phyloP scores from a whole-genome alignment of 306 rosid species.

The Castanopsis chinensis region DNA sequence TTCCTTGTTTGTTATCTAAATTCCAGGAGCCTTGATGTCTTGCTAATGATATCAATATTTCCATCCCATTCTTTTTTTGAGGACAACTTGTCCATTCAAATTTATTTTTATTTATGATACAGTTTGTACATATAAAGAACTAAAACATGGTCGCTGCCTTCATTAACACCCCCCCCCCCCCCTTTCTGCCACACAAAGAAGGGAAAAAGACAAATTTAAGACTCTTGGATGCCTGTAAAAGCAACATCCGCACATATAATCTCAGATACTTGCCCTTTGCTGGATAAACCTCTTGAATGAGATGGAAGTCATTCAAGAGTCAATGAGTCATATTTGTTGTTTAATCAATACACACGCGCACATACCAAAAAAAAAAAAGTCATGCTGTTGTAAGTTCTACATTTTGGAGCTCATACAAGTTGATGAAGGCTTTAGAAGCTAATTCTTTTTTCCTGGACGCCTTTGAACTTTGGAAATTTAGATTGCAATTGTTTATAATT shows the following conservation, averaged over 20 bases:
- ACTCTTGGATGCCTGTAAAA: not conserved
- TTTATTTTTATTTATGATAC: not conserved
- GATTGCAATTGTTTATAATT: not conserved
- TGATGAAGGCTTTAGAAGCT: not conserved
- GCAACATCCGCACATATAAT: too few relatives aligned
- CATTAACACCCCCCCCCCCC: not conserved
- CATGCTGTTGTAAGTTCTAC: not conserved
- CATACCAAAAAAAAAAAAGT: too few relatives aligned
- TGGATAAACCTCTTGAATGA: not conserved
- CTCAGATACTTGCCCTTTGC: not conserved
- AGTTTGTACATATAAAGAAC: not conserved
- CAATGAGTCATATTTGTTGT: too few relatives aligned
- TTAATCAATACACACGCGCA: too few relatives aligned
- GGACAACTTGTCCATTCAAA: not conserved
- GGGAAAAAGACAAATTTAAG: not conserved
- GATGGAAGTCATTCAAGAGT: not conserved
- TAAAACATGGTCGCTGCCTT: not conserved
- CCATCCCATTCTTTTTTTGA: not conserved
- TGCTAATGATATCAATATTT: not conserved
- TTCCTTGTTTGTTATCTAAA: not conserved
- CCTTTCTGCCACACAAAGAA: not conserved
- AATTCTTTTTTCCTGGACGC: not conserved
- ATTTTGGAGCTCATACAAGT: not conserved
- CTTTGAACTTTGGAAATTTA: not conserved
- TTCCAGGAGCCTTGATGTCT: not conserved